Evolutionary conservation across 768 basidiomycete genomes (phyloP), one percentile per base, ranked within the genome.

Genomic region (Psilocybe subaeruginosa): DNA sequence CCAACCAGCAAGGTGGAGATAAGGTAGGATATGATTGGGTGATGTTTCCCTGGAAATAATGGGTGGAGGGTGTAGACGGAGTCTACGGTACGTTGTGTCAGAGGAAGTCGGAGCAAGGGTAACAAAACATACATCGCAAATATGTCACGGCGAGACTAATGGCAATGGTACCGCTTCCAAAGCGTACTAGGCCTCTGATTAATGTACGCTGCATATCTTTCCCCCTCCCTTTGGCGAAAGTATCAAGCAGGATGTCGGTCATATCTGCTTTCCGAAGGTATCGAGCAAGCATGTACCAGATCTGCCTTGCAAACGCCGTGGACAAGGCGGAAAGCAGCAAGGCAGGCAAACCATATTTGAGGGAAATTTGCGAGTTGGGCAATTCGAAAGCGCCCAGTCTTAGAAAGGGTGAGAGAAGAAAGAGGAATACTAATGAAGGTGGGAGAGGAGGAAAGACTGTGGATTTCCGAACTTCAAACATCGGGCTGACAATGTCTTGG

Each of bases 221-320:
- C n/a, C 81, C 82, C 66, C 76, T 76, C 29, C 82, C 82, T 57
- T 81, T 79, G 16, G 86, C 84, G 69, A 91, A 84, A 0, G 84
- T 78, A 64, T 89, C 82, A 16, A 87, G 66, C 54, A 91, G 69
- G 45, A 92, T 77, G 62, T 91, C 90, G 70, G 90, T 86, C 39
- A 87, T 70, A 62, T 89, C 85, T 33, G 81, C 78, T 70, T 84
- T 83, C 66, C 85, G 83, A 48, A 90, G 77, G 71, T 92, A 90
- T 33, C 87, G 81, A 48, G 87, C 85, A n/a, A 92, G 82, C 79
- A 91, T 83, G 74, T 90, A 91, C 86, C 88, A 90, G 52, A 92
- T 74, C 65, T 90, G 89, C 54, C 88, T 77, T 41, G 85, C 79
- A 63, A 89, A 84, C 33, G 81, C 81, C 6, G 90, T 81, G 12